These are phyloP conservation scores for Lantana camara DNA, from an alignment of 257 asterid genomes.

Conservation along the genomic window DNA sequence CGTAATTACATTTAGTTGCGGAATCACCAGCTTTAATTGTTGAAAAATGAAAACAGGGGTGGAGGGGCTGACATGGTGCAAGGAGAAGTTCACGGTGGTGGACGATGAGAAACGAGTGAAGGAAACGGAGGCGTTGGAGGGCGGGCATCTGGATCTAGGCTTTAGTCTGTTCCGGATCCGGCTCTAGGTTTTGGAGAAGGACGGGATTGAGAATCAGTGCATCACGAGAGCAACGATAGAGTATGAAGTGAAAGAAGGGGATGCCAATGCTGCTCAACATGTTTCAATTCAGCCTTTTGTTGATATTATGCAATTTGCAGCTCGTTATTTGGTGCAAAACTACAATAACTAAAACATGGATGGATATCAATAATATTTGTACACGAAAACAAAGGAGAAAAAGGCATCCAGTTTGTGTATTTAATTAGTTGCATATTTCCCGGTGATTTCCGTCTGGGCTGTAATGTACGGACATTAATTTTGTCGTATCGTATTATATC, in stretches of 20 bases:
- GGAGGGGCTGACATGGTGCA: constrained; percentile 16
- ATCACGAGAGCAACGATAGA: constrained; percentile 51
- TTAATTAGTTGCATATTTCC: too few species aligned
- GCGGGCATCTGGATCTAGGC: constrained; percentile 60
- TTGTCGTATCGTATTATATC: too few species aligned
- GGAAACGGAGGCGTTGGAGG: constrained; percentile 55
- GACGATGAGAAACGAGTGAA: constrained; percentile 56
- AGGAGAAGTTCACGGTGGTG: constrained; percentile 63
- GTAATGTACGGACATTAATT: too few species aligned
- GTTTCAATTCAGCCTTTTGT: constrained; percentile 44
- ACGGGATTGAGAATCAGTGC: constrained; percentile 39
- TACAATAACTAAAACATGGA: too few species aligned
- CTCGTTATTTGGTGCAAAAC: constrained; percentile 32
- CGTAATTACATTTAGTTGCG: too few species aligned
- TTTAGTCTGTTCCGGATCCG: constrained; percentile 47
- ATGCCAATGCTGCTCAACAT: constrained; percentile 42
- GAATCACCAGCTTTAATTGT: too few species aligned
- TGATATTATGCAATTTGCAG: constrained; percentile 43
- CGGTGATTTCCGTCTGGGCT: too few species aligned
- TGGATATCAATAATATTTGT: too few species aligned
- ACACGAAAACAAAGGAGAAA: too few species aligned
- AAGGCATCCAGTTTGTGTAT: background rate
- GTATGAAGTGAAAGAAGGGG: constrained; percentile 54
- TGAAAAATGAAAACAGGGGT: constrained; percentile 20
- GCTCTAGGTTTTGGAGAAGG: constrained; percentile 50